Percentiles rank a stretch among this genome's conserved stretches.
These are phyloP conservation scores for Termitomyces sp. DNA, from an alignment of 768 basidiomycete genomes.

Conservation along the genomic window DNA sequence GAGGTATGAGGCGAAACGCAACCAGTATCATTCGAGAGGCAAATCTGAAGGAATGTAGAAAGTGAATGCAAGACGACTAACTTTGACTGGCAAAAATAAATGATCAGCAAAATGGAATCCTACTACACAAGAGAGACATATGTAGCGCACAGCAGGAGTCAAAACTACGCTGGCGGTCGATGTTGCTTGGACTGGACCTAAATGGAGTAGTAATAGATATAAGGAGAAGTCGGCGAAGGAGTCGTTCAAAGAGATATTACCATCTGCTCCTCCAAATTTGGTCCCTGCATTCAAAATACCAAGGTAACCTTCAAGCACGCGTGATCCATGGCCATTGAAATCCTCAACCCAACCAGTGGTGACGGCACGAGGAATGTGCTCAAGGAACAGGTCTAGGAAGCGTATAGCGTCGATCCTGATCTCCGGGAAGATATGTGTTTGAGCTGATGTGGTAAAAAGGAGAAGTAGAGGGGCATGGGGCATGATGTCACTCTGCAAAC, in stretches of 20 bases:
- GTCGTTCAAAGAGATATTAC: slow-evolving; percentile 27
- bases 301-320: slow-evolving; percentile 78
- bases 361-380: slow-evolving; percentile 64
- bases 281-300: slow-evolving; percentile 73
- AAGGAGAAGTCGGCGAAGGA: not conserved
- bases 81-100: slow-evolving; percentile 57
- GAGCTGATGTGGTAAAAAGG: slow-evolving; percentile 85
- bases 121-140: not conserved
- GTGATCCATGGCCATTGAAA: slow-evolving; percentile 52
- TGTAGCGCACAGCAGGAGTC: slow-evolving; percentile 53
- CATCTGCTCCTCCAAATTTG: slow-evolving; percentile 55
- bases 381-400: slow-evolving; percentile 73
- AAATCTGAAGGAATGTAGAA: slow-evolving; percentile 59
- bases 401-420: slow-evolving; percentile 88
- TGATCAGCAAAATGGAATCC: not conserved
- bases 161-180: slow-evolving; percentile 66
- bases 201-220: not conserved
- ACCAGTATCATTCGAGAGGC: slow-evolving; percentile 30
- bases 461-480: slow-evolving; percentile 79
- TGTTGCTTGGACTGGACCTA: slow-evolving; percentile 46
- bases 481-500: slow-evolving; percentile 56
- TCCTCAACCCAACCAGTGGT: slow-evolving; percentile 64
- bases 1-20: slow-evolving; percentile 6
- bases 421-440: slow-evolving; percentile 94
- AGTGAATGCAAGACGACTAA: slow-evolving; percentile 74